These are phyloP conservation scores for Corylus heterophylla DNA, from an alignment of 306 rosid genomes.

Conservation along the genomic window DNA sequence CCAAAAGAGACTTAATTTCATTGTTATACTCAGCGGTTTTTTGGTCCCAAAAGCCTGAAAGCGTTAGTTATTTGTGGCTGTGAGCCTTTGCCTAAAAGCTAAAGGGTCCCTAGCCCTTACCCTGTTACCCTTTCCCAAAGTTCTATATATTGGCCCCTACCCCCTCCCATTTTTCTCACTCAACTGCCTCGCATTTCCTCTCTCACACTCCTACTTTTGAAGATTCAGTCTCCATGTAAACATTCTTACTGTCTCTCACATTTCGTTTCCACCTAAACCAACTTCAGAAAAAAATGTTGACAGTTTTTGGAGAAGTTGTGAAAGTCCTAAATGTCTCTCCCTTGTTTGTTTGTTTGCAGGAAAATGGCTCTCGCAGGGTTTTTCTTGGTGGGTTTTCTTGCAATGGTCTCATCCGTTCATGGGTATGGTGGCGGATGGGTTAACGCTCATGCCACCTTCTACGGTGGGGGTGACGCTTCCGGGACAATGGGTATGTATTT, in stretches of 20 bases:
- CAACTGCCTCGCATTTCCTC: conserved; percentile 35
- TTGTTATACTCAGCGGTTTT: conserved; percentile 22
- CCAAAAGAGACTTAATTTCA: too few species aligned
- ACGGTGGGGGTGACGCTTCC: conserved; percentile 96
- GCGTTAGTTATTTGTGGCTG: conserved; percentile 30
- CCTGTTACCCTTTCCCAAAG: background rate
- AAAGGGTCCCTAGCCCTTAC: conserved; percentile 10
- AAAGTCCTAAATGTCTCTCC: conserved; percentile 20
- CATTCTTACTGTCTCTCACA: conserved; percentile 25
- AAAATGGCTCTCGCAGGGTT: conserved; percentile 56
- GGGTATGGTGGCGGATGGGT: conserved; percentile 78
- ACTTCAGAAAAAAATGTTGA: background rate
- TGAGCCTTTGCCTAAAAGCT: conserved; percentile 24
- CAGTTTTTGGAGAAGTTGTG: background rate
- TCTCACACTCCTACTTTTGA: conserved; percentile 4
- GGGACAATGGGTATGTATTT: conserved; percentile 91
- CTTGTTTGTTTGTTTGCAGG: conserved; percentile 45
- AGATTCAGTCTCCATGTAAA: conserved; percentile 42
- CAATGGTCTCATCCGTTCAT: conserved; percentile 53
- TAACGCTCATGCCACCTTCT: conserved; percentile 91
- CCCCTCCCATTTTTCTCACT: conserved; percentile 37
- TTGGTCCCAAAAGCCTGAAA: conserved; percentile 42
- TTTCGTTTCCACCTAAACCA: background rate
- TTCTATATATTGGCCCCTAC: conserved; percentile 51
- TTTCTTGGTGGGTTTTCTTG: conserved; percentile 44